A percentile compares a stretch with the other conserved stretches of the same genome.
Evolutionary conservation across 179 eudicot species (phyloP).

Genomic region (Drosera spatulata): DNA sequence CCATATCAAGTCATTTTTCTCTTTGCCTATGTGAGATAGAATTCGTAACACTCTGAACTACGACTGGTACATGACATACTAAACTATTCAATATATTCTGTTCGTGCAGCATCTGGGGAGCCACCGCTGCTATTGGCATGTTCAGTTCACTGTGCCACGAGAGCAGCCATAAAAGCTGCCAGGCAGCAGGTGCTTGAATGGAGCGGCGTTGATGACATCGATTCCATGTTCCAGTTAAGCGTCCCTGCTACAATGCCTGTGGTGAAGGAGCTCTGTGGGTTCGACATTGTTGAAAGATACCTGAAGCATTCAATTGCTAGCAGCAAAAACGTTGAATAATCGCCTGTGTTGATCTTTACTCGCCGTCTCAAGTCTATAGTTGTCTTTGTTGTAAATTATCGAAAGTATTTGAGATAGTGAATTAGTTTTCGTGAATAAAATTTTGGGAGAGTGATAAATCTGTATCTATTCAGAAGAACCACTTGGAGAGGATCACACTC

Average conservation of each 20-base stretch:
- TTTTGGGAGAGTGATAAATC: too few species aligned
- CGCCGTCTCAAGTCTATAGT: too few species aligned
- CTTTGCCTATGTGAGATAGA: too few species aligned
- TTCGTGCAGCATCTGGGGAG: slow-evolving; percentile 83
- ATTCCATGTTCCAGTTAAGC: slow-evolving; percentile 36
- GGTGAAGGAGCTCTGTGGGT: slow-evolving; percentile 82
- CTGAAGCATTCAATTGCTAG: slow-evolving; percentile 20
- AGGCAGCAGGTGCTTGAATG: slow-evolving; percentile 52
- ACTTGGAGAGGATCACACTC: too few species aligned
- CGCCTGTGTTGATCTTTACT: neutral
- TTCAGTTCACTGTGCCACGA: slow-evolving; percentile 75
- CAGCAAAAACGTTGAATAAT: neutral
- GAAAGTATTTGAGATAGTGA: too few species aligned
- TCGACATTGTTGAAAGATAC: slow-evolving; percentile 52
- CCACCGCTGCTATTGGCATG: slow-evolving; percentile 78
- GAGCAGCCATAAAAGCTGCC: slow-evolving; percentile 80
- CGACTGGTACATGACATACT: too few species aligned
- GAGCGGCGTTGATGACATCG: slow-evolving; percentile 30
- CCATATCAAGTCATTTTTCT: too few species aligned
- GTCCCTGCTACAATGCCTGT: slow-evolving; percentile 93
- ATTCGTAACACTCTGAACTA: too few species aligned
- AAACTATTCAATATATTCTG: too few species aligned
- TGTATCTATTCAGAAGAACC: too few species aligned
- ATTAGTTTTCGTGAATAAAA: too few species aligned
- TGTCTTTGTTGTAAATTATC: too few species aligned